These are phyloP conservation scores for Auriscalpium microsporum DNA, from an alignment of 768 basidiomycete genomes.

Conservation along the genomic window DNA sequence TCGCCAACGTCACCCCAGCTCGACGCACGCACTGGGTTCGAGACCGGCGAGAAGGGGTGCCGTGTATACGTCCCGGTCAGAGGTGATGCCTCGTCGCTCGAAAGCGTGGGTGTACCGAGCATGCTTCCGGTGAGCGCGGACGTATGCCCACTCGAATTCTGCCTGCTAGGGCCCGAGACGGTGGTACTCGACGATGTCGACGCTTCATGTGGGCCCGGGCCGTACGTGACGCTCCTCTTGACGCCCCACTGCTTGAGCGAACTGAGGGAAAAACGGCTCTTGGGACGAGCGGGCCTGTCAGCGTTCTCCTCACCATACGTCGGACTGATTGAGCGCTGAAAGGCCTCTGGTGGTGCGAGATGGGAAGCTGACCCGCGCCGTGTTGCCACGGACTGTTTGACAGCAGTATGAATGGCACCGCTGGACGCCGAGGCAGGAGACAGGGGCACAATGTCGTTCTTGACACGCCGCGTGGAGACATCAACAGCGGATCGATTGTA, in stretches of 20 bases:
- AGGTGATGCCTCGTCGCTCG: not conserved
- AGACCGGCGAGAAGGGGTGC: not conserved
- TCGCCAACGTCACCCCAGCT: constrained; percentile 17
- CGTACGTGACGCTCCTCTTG: not conserved
- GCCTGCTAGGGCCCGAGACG: not conserved
- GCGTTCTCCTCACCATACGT: not conserved
- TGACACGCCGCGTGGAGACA: not conserved
- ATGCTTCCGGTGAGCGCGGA: not conserved
- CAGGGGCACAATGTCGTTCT: not conserved
- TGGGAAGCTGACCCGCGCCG: constrained; percentile 11
- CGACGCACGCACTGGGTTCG: constrained; percentile 12
- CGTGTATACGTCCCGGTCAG: not conserved
- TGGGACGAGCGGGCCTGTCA: constrained; percentile 4
- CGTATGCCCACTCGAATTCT: not conserved
- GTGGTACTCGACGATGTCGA: not conserved
- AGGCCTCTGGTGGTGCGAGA: not conserved
- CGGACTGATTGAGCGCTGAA: constrained; percentile 9
- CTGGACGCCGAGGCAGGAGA: not conserved
- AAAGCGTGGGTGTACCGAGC: not conserved
- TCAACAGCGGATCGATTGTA: not conserved
- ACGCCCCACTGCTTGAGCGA: constrained; percentile 10
- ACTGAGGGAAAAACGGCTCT: constrained; percentile 14
- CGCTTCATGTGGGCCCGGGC: constrained; percentile 4
- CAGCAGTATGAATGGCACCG: not conserved
- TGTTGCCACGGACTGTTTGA: not conserved